Evolutionary conservation across 345 rosid species (phyloP).

Genomic region (Erucastrum elatum): DNA sequence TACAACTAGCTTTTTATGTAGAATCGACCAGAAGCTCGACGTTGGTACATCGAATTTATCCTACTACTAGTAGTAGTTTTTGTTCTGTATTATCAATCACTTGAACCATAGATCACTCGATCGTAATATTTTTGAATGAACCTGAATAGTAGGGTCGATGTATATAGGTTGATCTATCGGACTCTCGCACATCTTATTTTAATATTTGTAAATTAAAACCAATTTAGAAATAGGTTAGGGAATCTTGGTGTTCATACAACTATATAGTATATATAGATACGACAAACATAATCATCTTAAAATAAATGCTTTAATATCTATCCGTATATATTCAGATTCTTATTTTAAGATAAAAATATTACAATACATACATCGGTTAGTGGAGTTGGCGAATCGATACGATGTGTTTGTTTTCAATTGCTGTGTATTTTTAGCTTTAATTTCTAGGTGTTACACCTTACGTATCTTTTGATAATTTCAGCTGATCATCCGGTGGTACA

Average conservation of each 20-base stretch:
- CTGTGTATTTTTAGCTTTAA: not conserved
- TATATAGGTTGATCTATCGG: slow-evolving; percentile 6
- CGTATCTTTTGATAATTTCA: not conserved
- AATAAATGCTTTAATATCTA: not conserved
- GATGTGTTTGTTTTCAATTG: not conserved
- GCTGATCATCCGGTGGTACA: not conserved
- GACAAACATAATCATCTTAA: not conserved
- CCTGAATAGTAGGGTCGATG: not conserved
- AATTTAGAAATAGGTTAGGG: not conserved
- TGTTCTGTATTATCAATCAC: slow-evolving; percentile 8
- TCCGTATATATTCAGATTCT: not conserved
- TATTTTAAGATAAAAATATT: not conserved
- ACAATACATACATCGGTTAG: not conserved
- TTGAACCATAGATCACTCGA: not conserved
- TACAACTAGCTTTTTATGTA: not conserved
- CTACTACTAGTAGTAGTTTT: not conserved
- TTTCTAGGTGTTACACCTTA: not conserved
- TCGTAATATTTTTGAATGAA: not conserved
- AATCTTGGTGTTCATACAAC: slow-evolving; percentile 25
- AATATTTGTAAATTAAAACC: not conserved
- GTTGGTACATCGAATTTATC: slow-evolving; percentile 22
- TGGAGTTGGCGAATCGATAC: not conserved
- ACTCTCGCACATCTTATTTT: not conserved
- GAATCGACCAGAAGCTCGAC: not conserved
- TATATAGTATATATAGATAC: not conserved